These are phyloP conservation scores for Fistulinella staudtii DNA, from an alignment of 1,284 basidiomycete genomes.

Conservation along the genomic window DNA sequence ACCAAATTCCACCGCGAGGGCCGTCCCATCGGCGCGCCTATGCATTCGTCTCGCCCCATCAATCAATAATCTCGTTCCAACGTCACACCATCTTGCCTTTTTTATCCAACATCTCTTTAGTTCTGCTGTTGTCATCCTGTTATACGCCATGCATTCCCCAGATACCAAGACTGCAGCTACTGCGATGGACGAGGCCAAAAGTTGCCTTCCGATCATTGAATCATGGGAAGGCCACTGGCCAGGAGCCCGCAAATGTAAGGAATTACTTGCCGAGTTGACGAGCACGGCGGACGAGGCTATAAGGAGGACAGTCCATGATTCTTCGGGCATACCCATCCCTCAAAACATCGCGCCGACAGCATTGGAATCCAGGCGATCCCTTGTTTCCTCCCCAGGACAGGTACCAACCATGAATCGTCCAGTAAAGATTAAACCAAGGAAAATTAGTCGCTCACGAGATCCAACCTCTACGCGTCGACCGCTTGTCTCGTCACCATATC, in stretches of 20 bases:
- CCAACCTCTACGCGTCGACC: conserved; percentile 54
- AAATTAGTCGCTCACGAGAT: conserved; percentile 59
- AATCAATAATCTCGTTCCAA: conserved; percentile 79
- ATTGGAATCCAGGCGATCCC: conserved; percentile 48
- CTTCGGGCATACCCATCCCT: conserved; percentile 25
- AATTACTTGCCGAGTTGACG: conserved; percentile 65
- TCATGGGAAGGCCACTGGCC: conserved; percentile 88
- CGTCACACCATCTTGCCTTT: conserved; percentile 86
- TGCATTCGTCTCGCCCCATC: conserved; percentile 84
- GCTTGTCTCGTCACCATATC: conserved; percentile 60
- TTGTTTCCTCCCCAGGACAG: conserved; percentile 26
- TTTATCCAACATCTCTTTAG: conserved; percentile 91
- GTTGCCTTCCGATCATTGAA: conserved; percentile 66
- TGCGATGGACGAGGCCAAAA: conserved; percentile 81
- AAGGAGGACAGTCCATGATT: conserved; percentile 32
- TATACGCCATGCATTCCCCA: conserved; percentile 82
- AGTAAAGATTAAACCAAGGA: conserved; percentile 50
- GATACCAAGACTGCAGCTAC: conserved; percentile 64
- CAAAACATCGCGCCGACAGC: conserved; percentile 34
- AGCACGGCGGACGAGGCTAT: conserved; percentile 68
- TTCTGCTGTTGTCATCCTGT: conserved; percentile 81
- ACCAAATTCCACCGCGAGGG: conserved; percentile 70
- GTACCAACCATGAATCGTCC: conserved; percentile 40
- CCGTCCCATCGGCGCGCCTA: conserved; percentile 72
- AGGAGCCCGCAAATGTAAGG: conserved; percentile 81